Conservation (phyloP, 225 moss, liverwort and hornwort species). For the Straminergon stramineum region DNA sequence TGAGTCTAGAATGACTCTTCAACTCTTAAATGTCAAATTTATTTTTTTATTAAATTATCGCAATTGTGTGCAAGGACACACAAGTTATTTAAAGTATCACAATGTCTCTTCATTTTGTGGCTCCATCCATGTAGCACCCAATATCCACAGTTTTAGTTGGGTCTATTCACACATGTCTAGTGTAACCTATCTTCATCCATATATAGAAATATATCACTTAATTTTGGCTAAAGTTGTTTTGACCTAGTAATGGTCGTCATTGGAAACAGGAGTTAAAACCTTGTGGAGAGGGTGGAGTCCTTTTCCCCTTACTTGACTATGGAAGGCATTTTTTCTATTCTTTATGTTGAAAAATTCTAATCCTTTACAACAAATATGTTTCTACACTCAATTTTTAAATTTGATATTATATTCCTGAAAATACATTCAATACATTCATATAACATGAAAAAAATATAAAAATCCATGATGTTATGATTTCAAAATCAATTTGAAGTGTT, state of each 20-base stretch:
- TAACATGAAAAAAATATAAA: not conserved
- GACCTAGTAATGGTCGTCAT: rapidly evolving
- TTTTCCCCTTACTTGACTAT: not conserved
- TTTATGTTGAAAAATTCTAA: not conserved
- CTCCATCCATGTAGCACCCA: rapidly evolving
- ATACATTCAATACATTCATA: not conserved
- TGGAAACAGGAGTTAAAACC: not conserved
- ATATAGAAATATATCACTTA: not conserved
- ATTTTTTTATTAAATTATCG: not conserved
- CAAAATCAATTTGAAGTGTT: not conserved
- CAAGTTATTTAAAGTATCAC: not conserved
- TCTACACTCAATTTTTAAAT: not conserved
- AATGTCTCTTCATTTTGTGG: too few relatives aligned
- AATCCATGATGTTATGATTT: not conserved
- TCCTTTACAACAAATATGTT: not conserved
- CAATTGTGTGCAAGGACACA: rapidly evolving
- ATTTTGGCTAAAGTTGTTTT: rapidly evolving
- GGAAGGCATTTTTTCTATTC: not conserved
- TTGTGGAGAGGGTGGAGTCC: not conserved
- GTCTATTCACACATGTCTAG: rapidly evolving
- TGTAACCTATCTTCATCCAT: not conserved
- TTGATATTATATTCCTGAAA: not conserved
- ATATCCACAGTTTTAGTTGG: not conserved
- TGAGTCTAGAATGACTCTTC: too few relatives aligned
- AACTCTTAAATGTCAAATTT: not conserved